Evolutionary conservation across 2,329 filamentous ascomycete genomes (phyloP).

Genomic region (Coniochaeta sp.): DNA sequence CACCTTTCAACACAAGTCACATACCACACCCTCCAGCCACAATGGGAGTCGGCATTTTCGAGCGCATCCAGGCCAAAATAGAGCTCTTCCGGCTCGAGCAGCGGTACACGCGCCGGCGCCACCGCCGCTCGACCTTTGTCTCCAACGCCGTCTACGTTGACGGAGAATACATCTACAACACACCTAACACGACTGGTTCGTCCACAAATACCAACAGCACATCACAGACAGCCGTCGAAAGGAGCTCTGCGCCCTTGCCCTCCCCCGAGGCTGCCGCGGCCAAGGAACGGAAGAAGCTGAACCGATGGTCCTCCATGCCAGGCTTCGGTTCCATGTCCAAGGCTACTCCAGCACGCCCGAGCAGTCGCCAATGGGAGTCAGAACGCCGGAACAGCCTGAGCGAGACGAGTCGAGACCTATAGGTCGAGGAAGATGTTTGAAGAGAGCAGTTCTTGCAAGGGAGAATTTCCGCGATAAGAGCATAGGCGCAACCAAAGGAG

Average conservation of each 20-base stretch:
- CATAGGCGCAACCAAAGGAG: background rate
- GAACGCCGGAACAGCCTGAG: background rate
- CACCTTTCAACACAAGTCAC: background rate
- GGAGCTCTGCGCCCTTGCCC: conserved; percentile 21
- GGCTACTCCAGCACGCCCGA: background rate
- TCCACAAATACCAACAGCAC: conserved; percentile 34
- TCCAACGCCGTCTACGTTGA: conserved; percentile 89
- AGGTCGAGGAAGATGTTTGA: background rate
- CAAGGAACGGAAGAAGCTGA: conserved; percentile 38
- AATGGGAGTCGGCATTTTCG: conserved; percentile 47
- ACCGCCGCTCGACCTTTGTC: conserved; percentile 80
- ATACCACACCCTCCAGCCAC: conserved; percentile 2
- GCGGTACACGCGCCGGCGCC: conserved; percentile 82
- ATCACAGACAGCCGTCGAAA: background rate
- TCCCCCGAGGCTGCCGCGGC: conserved; percentile 19
- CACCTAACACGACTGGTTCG: conserved; percentile 50
- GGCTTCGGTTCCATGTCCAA: conserved; percentile 39
- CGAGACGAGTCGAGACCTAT: background rate
- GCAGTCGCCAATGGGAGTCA: background rate
- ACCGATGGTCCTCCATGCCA: conserved; percentile 50
- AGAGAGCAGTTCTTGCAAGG: too few relatives aligned
- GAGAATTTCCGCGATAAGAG: background rate
- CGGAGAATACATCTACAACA: conserved; percentile 86
- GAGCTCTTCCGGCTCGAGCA: conserved; percentile 94
- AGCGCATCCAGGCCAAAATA: conserved; percentile 60